Evolutionary conservation across 2,329 filamentous ascomycete species (phyloP), one percentile per base, ranked within the genome.

Genomic region (Pseudocercospora pini-densiflorae): DNA sequence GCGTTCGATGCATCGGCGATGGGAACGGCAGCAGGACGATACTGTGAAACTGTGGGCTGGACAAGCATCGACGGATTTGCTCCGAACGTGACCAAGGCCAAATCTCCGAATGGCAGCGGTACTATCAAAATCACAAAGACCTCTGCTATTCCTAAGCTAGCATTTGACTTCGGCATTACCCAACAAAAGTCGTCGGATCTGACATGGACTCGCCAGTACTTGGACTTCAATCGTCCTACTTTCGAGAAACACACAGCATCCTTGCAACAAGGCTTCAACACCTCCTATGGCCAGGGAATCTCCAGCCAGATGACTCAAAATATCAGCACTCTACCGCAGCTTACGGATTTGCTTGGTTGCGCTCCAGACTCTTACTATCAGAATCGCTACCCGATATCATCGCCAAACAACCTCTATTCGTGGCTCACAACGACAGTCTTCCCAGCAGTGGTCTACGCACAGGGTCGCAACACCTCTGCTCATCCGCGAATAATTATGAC

Each of bases 31-130:
- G 87, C 88, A 2, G 88, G 80, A 69, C 70, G 87, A 61, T 91
- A 90, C 77, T 90, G 88, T 74, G 89, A 91, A 78, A 90, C 88
- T 1, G 80, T 90, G 0, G 89, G 89, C 24, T 91, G 87, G 86
- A 75, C 90, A 23, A 85, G 87, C n/a, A 85, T 90, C 78, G 84
- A 83, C 59, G 88, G 88, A 16, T 85, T 90, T 23, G 81, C 79
- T 16, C 72, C 75, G 24, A 82, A 80, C 19, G 80, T 82, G 21
- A 70, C 68, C 16, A 40, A 45, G 16, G 81, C 80, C 3, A 81
- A 80, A 58, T 83, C 80, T 16, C 81, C 77, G 5, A 77, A 75
- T 54, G 77, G 72, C 57, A 81, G 80, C 1, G 70, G 77, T 29
- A 77, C 74, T 69, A 72, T 72, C 21, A 75, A 71, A 65, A 75